Base-by-base conservation (phyloP, 805 yeast genomes). In the Ogataea sp. region DNA sequence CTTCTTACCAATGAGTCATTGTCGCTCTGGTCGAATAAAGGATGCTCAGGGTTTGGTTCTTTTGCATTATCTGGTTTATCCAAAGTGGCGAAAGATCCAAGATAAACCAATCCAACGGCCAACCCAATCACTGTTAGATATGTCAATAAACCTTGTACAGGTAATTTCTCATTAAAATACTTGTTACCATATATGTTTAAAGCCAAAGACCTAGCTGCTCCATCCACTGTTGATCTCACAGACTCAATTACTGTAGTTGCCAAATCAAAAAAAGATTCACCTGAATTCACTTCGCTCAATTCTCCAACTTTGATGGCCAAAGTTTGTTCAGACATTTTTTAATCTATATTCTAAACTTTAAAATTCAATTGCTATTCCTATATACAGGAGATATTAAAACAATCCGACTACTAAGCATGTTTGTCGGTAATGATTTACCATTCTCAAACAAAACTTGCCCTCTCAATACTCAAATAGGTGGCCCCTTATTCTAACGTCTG, bases 11-110 rank as follows among this genome's bases (percentile, higher is more conserved):
- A 38, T 5, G 47, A 30, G 44, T 66, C 70, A 18, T 53, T 51
- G 47, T 69, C 74, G 2, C 65, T 44, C 15, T 62, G 68, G 47
- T 69, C 73, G 47, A 64, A 69, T 32, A 66, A 40, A 2, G 64
- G 65, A 47, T 68, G 70, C 8, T 52, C 37, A 11, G 46, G 51
- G 10, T 53, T 55, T 17, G 74, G 69, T 1, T 45, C 43, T 7
- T 25, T 16, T 3, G 64, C 63, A 44, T 57, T 59, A 3, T 13
- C 1, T 0, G 64, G 64, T 31, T 52, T 46, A 24, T 46, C 52
- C 3, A 69, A 38, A 0, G 70, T 55, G 5, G 60, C 52, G 42
- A 58, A 59, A 15, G 65, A 45, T 1, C 71, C 72, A 17, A 62
- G 9, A 3, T 56, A 42, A 1, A 64, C 52, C 24, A 68, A 39